phyloP scores from a whole-genome alignment of 2,329 filamentous ascomycete species.

The Dactylellina sp. region DNA sequence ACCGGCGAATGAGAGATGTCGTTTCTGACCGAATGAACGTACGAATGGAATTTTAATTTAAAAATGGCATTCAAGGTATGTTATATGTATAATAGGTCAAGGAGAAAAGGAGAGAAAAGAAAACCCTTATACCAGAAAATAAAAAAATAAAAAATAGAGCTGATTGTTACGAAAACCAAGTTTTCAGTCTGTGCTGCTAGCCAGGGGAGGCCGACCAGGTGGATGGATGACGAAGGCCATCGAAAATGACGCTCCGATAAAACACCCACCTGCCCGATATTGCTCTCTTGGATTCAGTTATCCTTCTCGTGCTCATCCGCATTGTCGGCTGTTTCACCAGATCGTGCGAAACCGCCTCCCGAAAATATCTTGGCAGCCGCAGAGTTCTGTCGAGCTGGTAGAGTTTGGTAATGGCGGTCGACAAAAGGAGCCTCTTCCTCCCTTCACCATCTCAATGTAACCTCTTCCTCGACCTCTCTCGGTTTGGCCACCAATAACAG shows the following conservation, averaged over 20 bases:
- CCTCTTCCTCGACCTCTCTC: constrained; percentile 1
- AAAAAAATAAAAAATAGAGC: no score
- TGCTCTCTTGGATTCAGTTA: no score
- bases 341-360: no score
- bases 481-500: background rate
- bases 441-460: background rate
- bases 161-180: background rate
- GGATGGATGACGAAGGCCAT: constrained; percentile 8
- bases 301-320: no score
- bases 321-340: constrained; percentile 11
- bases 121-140: background rate
- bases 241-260: no score
- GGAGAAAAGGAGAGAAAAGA: background rate
- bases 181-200: background rate
- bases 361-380: no score
- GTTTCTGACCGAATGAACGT: background rate
- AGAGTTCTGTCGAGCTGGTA: no score
- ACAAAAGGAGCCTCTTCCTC: background rate
- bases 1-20: background rate
- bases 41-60: background rate
- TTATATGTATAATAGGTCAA: background rate
- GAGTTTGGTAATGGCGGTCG: no score
- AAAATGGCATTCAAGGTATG: no score
- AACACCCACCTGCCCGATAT: constrained; percentile 12
- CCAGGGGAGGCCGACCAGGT: no score